Evolutionary conservation across 768 basidiomycete species (phyloP).

Genomic region (Chalciporus chontae): DNA sequence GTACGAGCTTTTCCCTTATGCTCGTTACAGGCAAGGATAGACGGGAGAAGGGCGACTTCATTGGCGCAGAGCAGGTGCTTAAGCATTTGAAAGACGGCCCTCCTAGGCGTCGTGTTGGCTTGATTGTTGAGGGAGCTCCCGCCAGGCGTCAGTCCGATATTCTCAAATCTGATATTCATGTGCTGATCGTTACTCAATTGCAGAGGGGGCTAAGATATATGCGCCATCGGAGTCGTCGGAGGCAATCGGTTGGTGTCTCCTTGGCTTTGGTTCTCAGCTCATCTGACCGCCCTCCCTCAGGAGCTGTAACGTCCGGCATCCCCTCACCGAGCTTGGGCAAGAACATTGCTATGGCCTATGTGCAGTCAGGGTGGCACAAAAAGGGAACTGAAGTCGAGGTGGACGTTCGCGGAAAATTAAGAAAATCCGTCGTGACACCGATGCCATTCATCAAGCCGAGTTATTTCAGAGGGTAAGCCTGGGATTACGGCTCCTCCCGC

Average conservation of each 20-base stretch:
- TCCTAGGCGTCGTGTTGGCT: conserved; percentile 71
- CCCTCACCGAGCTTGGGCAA: conserved; percentile 86
- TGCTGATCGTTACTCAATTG: conserved; percentile 2
- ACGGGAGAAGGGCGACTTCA: conserved; percentile 65
- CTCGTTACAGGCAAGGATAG: conserved; percentile 75
- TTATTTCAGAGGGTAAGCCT: conserved; percentile 74
- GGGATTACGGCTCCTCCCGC: not conserved
- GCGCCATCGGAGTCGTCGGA: conserved; percentile 48
- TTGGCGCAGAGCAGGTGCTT: conserved; percentile 72
- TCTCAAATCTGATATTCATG: not conserved
- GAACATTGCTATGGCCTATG: conserved; percentile 97
- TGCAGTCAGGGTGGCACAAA: conserved; percentile 79
- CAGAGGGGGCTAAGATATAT: conserved; percentile 80
- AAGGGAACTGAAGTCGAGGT: conserved; percentile 84
- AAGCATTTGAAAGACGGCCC: conserved; percentile 80
- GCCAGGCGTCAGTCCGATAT: conserved; percentile 60
- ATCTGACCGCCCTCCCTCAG: conserved; percentile 25
- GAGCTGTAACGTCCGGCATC: conserved; percentile 88
- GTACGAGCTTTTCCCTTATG: not conserved
- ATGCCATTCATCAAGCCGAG: conserved; percentile 88
- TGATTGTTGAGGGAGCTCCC: conserved; percentile 80
- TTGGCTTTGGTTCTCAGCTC: conserved; percentile 3
- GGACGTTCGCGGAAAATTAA: conserved; percentile 77
- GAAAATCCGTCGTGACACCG: conserved; percentile 67
- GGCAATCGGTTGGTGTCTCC: conserved; percentile 50